These are phyloP conservation scores for Cryphonectria parasitica DNA, from an alignment of 2,329 filamentous ascomycete genomes.

Conservation along the genomic window DNA sequence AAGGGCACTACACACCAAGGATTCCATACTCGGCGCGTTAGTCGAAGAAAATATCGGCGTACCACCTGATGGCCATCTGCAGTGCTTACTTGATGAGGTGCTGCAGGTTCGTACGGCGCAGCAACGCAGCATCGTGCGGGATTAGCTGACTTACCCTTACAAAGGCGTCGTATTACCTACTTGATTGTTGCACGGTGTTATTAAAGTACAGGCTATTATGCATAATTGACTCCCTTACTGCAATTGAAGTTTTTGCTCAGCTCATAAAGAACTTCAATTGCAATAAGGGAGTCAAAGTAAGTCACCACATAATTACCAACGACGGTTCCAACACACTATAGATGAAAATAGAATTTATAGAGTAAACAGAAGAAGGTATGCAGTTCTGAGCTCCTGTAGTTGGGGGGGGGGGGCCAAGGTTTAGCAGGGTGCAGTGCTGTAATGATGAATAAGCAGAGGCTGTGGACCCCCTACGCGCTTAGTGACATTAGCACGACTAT, in stretches of 20 bases:
- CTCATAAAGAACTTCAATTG: too few relatives aligned
- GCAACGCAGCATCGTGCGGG: background rate
- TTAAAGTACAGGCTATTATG: too few relatives aligned
- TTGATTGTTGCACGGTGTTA: too few relatives aligned
- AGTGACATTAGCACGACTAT: background rate
- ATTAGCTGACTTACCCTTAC: background rate
- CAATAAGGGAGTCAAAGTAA: too few relatives aligned
- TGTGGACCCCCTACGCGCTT: background rate
- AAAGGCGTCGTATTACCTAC: background rate
- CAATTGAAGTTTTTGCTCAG: too few relatives aligned
- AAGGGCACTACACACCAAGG: too few relatives aligned
- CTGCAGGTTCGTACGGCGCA: background rate
- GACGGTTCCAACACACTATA: background rate
- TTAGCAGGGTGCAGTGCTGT: background rate
- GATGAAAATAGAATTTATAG: too few relatives aligned
- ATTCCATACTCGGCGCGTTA: too few relatives aligned
- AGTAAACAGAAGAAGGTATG: background rate
- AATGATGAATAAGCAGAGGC: background rate
- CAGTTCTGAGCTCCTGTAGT: background rate
- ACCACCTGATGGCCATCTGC: background rate
- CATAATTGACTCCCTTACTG: too few relatives aligned
- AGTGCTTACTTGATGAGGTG: background rate
- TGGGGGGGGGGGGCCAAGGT: background rate
- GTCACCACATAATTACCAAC: background rate
- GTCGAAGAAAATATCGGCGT: too few relatives aligned